phyloP scores from a whole-genome alignment of 805 yeast species.

The Wickerhamomyces pijperi region DNA sequence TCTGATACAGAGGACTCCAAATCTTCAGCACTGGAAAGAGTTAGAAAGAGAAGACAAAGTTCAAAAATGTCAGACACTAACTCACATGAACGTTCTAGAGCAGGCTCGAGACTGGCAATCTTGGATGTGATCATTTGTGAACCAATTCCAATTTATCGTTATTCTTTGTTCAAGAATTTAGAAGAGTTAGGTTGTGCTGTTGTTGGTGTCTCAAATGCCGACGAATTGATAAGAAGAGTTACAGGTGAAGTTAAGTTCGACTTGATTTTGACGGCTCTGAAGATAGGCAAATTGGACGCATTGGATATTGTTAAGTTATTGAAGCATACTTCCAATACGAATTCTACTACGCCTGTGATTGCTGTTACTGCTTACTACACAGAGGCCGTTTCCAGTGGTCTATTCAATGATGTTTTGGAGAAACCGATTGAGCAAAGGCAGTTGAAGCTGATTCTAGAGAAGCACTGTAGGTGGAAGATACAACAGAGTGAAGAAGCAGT shows the following conservation, averaged over 20 bases:
- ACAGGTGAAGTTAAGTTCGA: conserved; percentile 81
- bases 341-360: conserved; percentile 65
- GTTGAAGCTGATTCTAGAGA: conserved; percentile 11
- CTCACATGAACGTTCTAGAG: not conserved
- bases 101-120: conserved; percentile 16
- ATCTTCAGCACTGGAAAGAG: conserved; percentile 37
- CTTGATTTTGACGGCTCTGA: conserved; percentile 65
- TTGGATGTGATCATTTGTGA: conserved; percentile 76
- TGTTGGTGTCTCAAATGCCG: conserved; percentile 66
- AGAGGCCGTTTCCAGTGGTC: conserved; percentile 39
- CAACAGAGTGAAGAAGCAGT: conserved; percentile 17
- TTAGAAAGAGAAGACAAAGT: conserved; percentile 44
- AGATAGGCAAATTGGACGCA: conserved; percentile 55
- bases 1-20: conserved; percentile 58
- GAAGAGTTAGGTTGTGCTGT: conserved; percentile 71
- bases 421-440: conserved; percentile 40
- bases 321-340: conserved; percentile 65
- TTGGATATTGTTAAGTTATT: conserved; percentile 70
- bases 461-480: conserved; percentile 17
- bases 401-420: conserved; percentile 61
- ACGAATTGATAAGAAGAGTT: conserved; percentile 70
- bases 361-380: conserved; percentile 62
- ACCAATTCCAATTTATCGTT: conserved; percentile 74
- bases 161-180: conserved; percentile 49
- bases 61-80: conserved; percentile 21